A percentile compares a stretch with the other conserved stretches of the same genome.
Evolutionary conservation across 179 eudicot species (phyloP).

Genomic region (Corrigiola litoralis): DNA sequence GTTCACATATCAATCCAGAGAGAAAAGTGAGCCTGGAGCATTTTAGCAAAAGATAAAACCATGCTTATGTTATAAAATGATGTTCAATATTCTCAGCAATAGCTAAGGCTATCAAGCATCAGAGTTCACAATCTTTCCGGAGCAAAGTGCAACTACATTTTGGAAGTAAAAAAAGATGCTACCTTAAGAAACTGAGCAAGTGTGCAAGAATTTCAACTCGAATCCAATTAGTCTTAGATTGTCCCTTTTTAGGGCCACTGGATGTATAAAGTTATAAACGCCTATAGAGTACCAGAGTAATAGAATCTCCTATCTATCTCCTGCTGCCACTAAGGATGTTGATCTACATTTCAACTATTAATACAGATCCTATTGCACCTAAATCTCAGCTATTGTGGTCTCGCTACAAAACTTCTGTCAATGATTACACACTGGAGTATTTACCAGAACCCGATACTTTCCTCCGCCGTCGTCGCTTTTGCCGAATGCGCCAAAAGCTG

Average conservation of each 20-base stretch:
- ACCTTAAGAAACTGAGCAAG: not conserved
- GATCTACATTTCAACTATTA: slow-evolving; percentile 17
- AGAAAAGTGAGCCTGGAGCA: too few relatives aligned
- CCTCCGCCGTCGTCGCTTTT: slow-evolving; percentile 70
- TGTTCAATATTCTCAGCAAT: too few relatives aligned
- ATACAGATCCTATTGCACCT: slow-evolving; percentile 9
- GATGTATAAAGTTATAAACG: not conserved
- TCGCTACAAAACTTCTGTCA: slow-evolving; percentile 24
- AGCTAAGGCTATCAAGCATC: too few relatives aligned
- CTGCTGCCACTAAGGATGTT: too few relatives aligned
- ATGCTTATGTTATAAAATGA: too few relatives aligned
- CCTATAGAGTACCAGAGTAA: not conserved
- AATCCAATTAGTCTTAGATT: not conserved
- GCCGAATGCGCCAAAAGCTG: slow-evolving; percentile 83
- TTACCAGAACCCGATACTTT: slow-evolving; percentile 64
- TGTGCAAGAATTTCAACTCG: not conserved
- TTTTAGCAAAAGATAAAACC: too few relatives aligned
- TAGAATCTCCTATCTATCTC: too few relatives aligned
- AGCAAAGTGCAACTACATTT: too few relatives aligned
- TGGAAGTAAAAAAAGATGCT: too few relatives aligned
- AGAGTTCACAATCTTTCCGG: too few relatives aligned
- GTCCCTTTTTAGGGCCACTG: not conserved
- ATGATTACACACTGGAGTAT: slow-evolving; percentile 32
- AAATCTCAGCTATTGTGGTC: slow-evolving; percentile 6
- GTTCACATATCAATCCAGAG: too few relatives aligned